Evolutionary conservation across 169 alveolate species (phyloP), one percentile per base, ranked within the genome.

Genomic region (Theileria annulata): DNA sequence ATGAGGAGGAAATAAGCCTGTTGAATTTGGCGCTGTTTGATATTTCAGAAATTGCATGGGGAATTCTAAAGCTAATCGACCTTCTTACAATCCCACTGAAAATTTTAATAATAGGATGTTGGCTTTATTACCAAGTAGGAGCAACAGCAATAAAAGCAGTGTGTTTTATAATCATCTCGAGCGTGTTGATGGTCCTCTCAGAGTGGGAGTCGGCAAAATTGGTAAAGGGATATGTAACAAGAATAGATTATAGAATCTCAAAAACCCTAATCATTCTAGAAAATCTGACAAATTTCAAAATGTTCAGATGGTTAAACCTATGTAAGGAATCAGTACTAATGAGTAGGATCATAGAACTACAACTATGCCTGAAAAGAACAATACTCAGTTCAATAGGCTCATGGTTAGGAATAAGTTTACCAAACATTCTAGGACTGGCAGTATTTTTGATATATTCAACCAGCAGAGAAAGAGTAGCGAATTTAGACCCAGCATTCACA

Each of bases 11-110:
- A 12, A 75, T 66, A 21, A 84, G 79, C 68, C 35, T 84, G 23
- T 23, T 84, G 66, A 84, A 84, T 64, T 51, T 84, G 71, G 87
- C 86, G 30, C 70, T 84, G 64, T 84, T 84, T 51, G 90, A 84
- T 69, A 77, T 84, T 9, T 28, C 70, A 48, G 87, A 84, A 79
- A 71, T 77, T 30, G 71, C 90, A 5, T 54, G 56, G 62, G 90
- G 90, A 23, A 69, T 77, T 1, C 62, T 84, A n/a, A 69, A 77
- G 31, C 17, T 77, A 21, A 58, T 77, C 9, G 87, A 84, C 64
- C 70, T 84, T 0, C 10, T 73, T 23, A 67, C 75, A 19, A 62
- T 77, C 19, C 90, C 90, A 2, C 19, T 84, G 31, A 76, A 77
- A 58, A 68, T 84, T 17, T 30, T 71, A 13, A 70, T 84, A 48